Evolutionary conservation across 1,139 yeast species (phyloP), one percentile per base, ranked within the genome.

Genomic region (Geotrichum phurueaensis): DNA sequence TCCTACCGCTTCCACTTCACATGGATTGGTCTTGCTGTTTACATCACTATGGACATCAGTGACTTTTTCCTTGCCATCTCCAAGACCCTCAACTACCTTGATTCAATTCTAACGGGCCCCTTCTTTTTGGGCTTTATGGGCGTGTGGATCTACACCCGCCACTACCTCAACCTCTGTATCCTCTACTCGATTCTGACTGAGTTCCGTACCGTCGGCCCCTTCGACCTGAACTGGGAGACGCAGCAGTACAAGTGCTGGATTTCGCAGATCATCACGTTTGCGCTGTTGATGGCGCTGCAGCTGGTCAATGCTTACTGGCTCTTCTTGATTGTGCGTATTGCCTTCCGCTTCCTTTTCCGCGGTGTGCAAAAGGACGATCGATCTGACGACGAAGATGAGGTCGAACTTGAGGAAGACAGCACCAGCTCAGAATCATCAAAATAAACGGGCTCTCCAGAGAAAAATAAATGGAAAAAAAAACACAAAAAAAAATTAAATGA

Each of bases 241-340:
- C 94, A 91, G 73, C 97, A 92, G 74, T 94, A 92, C 79, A 94
- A 95, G 76, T 94, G 98, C 76, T 90, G 89, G 86, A 89, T 95
- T 66, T 87, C 98, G 20, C 96, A 89, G 76, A 87, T 89, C 63
- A 91, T 94, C 71, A 92, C 94, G 1, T 92, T 94, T 70, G 75
- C 76, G 23, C 81, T 94, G 70, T 81, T 94, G 63, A 78, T 82
- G 61, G 92, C 95, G 1, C 81, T 94, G 66, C 99, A 94, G 73
- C 70, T 89, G 62, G 92, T 94, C 62, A 94, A 94, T 71, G 69
- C 82, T 27, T 94, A 89, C 76, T 94, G 99, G 99, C 79, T 92
- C 64, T 83, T 82, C 69, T 80, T 94, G 70, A 89, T 95, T 63
- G 67, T 88, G 60, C 84, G 97, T 73, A 89, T 94, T 68, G 79